Percentiles rank a stretch among this genome's conserved stretches.
These are phyloP conservation scores for Solanum clarkiae DNA, from an alignment of 257 asterid genomes.

Conservation along the genomic window DNA sequence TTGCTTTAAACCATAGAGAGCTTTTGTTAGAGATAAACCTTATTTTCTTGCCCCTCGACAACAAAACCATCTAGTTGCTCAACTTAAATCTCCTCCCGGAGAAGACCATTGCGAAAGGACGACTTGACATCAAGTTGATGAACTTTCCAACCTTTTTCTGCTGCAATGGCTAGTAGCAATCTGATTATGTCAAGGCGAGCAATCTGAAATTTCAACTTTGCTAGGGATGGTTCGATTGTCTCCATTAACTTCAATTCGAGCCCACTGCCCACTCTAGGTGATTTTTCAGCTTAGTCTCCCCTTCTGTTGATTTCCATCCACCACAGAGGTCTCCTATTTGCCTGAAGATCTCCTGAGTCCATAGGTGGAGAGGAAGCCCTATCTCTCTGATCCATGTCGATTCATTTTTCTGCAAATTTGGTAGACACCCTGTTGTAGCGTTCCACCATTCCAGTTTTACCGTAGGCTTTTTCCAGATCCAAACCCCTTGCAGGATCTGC, in stretches of 20 bases:
- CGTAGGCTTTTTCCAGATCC: background rate
- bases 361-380: background rate
- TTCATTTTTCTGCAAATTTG: no score
- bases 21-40: no score
- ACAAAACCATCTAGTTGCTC: no score
- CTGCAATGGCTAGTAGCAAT: no score
- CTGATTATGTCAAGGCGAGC: no score
- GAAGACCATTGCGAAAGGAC: no score
- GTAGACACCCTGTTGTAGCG: background rate
- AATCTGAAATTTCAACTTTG: no score
- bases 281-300: background rate
- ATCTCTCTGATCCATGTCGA: background rate
- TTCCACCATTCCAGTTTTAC: background rate
- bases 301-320: background rate
- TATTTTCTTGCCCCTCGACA: no score
- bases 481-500: background rate
- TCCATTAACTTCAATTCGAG: background rate
- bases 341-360: background rate
- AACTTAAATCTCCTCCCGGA: no score
- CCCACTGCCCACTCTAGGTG: background rate
- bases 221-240: background rate
- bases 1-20: no score
- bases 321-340: background rate
- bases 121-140: no score
- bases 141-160: no score